Conservation (phyloP, 768 basidiomycete genomes). For the Ramaria sp. region DNA sequence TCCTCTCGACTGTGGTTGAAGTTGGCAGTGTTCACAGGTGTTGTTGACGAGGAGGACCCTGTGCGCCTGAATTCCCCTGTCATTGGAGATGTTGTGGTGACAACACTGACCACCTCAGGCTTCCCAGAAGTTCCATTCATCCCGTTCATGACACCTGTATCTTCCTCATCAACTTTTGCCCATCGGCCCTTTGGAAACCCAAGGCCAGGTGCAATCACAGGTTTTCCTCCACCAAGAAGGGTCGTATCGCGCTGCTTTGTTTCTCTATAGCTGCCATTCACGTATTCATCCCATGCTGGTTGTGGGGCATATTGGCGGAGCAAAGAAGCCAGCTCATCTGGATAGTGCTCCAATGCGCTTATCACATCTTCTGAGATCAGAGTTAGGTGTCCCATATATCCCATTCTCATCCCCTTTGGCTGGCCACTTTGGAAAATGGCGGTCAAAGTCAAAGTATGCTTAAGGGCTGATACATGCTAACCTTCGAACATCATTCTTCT, state of each 20-base stretch:
- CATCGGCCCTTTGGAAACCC: conserved; percentile 61
- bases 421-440: conserved; percentile 29
- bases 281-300: conserved; percentile 82
- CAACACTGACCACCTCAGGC: conserved; percentile 6
- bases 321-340: conserved; percentile 56
- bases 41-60: conserved; percentile 27
- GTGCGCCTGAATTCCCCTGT: conserved; percentile 49
- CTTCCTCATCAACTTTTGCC: conserved; percentile 15
- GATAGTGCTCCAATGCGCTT: conserved; percentile 79
- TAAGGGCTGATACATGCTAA: conserved; percentile 23
- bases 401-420: conserved; percentile 70
- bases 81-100: conserved; percentile 16
- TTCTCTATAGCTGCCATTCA: conserved; percentile 74
- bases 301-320: conserved; percentile 64
- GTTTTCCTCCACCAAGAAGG: conserved; percentile 80
- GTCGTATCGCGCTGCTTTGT: conserved; percentile 73
- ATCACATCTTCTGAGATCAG: conserved; percentile 94
- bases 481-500: conserved; percentile 67
- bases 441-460: background rate
- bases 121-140: background rate
- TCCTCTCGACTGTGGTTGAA: conserved; percentile 48
- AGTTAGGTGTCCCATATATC: conserved; percentile 95
- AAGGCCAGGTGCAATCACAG: conserved; percentile 31
- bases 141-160: conserved; percentile 8
- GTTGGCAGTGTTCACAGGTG: conserved; percentile 45